These are phyloP conservation scores for Solanum bulbocastanum DNA, from an alignment of 257 asterid genomes.

Conservation along the genomic window DNA sequence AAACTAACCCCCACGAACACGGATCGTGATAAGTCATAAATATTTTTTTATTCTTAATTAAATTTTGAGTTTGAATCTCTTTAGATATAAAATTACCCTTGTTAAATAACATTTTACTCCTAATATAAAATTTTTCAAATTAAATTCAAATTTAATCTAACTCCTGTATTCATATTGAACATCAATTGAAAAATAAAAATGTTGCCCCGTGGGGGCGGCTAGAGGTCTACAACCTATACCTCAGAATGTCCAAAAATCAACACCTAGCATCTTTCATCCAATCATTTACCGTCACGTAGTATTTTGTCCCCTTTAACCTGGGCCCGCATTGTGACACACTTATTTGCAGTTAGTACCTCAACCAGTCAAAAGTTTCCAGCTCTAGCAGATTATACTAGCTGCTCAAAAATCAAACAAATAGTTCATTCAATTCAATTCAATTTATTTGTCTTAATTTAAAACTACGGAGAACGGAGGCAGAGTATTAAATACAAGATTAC, in stretches of 20 bases:
- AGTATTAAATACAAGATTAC: not conserved
- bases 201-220: conserved; percentile 7
- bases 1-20: conserved; percentile 10
- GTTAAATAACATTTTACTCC: too few species aligned
- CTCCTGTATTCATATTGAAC: too few species aligned
- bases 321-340: conserved; percentile 12
- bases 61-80: too few species aligned
- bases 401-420: not conserved
- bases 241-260: conserved; percentile 24
- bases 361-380: conserved; percentile 19
- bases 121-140: fast-evolving
- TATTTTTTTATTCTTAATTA: fast-evolving
- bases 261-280: conserved; percentile 18
- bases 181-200: too few species aligned
- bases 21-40: fast-evolving
- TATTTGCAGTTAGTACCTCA: conserved; percentile 8
- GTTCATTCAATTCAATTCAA: not conserved
- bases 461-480: fast-evolving
- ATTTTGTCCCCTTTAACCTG: not conserved
- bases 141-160: too few species aligned
- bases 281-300: conserved; percentile 7
- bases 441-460: too few species aligned
- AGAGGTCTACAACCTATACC: conserved; percentile 17
- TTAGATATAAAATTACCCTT: fast-evolving
- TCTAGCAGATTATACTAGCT: not conserved